Evolutionary conservation across 139 green algal genomes (phyloP).

Genomic region (Tetraselmis striata): DNA sequence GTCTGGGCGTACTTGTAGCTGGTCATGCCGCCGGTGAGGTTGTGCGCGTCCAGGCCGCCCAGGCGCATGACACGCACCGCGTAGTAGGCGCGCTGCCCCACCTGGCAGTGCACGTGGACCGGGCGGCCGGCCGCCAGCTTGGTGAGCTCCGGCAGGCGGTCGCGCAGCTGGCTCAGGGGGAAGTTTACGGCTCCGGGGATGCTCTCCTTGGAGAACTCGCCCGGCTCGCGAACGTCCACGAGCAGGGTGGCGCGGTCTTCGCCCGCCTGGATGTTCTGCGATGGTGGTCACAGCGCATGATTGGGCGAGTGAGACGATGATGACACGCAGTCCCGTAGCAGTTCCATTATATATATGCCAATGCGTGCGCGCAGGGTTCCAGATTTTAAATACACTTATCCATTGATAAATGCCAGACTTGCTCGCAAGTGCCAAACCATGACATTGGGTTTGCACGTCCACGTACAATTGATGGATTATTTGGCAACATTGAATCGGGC

Average conservation of each 20-base stretch:
- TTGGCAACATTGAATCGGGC: no score
- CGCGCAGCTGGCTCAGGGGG: slow-evolving; percentile 30
- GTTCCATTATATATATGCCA: no score
- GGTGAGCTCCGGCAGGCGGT: slow-evolving; percentile 25
- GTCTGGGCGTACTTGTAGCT: slow-evolving; percentile 16
- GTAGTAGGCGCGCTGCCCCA: slow-evolving; percentile 45
- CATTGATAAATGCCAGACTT: no score
- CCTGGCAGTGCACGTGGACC: slow-evolving; percentile 44
- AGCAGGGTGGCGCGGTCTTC: slow-evolving; percentile 19
- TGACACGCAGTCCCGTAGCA: no score
- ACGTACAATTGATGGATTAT: no score
- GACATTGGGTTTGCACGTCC: no score
- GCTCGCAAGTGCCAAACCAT: no score
- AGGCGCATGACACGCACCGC: slow-evolving; percentile 34
- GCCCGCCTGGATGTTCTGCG: neutral
- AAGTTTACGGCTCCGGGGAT: slow-evolving; percentile 41
- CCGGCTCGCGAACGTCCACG: slow-evolving; percentile 42
- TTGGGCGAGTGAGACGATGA: no score
- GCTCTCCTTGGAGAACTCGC: slow-evolving; percentile 1
- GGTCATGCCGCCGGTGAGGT: slow-evolving; percentile 35
- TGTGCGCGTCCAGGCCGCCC: slow-evolving; percentile 26
- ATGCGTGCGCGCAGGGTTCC: no score
- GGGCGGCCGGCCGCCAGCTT: slow-evolving; percentile 1
- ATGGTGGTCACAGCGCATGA: no score
- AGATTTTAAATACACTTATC: no score